Base-by-base conservation (phyloP, 805 yeast species). In the Lipomyces starkeyi region DNA sequence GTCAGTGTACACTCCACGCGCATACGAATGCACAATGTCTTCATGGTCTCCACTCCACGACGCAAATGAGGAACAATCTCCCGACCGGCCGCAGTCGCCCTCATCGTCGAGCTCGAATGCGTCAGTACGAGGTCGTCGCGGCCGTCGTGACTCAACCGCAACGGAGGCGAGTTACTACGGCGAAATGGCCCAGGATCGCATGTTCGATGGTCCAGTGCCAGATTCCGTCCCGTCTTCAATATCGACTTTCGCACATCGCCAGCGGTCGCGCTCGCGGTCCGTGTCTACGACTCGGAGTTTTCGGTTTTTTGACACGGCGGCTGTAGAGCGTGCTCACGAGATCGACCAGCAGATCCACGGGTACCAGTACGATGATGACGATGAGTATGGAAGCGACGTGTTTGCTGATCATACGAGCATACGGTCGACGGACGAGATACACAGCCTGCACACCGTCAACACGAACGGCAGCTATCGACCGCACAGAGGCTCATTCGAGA, bases 231-330 rank as follows among this genome's bases (percentile, higher is more conserved):
- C 76, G 11, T 70, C 76, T 14, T 67, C 76, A 8, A 61, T 68
- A 20, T 70, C 75, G 8, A 55, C 73, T 5, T 74, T 74, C 53
- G 64, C 64, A 17, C 76, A 73, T 58, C 63, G 66, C 40, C 65
- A 47, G 35, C 64, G 66, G 59, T 66, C 70, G 13, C 66, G 72
- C 52, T 69, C 72, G 13, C 40, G 59, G 32, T 69, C 72, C 20
- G 49, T 49, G 55, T 69, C 69, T 2, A 66, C 71, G 17, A 63
- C 64, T 13, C 66, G 67, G 5, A 82, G 88, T 64, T 94, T 95
- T 80, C 85, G 87, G 69, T 94, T 93, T 77, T 94, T 94, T 78
- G 87, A 94, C 11, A 83, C 89, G 3, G 91, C 90, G 65, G 95
- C 92, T 72, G 88, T 94, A 58, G 93, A 90, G 74, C 82, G 84